Conservation (phyloP, 331 rosid species). For the Malus hybrid region DNA sequence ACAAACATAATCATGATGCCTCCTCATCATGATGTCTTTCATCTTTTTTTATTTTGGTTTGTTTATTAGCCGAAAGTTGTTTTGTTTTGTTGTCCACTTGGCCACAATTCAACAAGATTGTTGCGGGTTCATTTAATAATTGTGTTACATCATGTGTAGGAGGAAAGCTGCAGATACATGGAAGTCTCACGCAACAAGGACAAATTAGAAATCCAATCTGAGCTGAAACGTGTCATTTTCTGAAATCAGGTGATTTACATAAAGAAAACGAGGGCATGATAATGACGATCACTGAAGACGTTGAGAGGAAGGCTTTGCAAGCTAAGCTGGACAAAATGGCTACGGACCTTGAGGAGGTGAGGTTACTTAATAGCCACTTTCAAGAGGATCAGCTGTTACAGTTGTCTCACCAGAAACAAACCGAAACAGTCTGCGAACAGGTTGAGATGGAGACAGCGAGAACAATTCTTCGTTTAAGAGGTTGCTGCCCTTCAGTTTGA, state of each 20-base stretch:
- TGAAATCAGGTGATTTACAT: constrained; percentile 3
- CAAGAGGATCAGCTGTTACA: constrained; percentile 52
- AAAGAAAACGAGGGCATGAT: constrained; percentile 3
- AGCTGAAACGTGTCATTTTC: not conserved
- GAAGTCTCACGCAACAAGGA: not conserved
- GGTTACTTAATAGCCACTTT: constrained; percentile 47
- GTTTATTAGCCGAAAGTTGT: no score
- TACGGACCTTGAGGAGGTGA: constrained; percentile 68
- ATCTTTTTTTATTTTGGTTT: no score
- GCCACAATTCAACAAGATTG: no score
- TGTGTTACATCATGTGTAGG: constrained; percentile 2
- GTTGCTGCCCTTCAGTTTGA: constrained; percentile 63
- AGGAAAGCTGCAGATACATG: constrained; percentile 8
- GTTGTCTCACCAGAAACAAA: constrained; percentile 49
- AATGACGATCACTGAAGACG: constrained; percentile 23
- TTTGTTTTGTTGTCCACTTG: no score
- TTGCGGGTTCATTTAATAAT: constrained; percentile 4
- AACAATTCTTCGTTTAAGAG: constrained; percentile 80
- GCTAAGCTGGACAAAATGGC: constrained; percentile 54
- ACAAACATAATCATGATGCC: no score
- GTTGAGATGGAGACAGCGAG: constrained; percentile 89
- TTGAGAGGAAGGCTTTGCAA: constrained; percentile 33
- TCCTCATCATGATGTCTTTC: no score
- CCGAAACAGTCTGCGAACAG: constrained; percentile 66
- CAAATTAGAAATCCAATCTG: not conserved